Evolutionary conservation across 75 land plant genomes (phyloP).

Genomic region (Adiantum capillusveneris): DNA sequence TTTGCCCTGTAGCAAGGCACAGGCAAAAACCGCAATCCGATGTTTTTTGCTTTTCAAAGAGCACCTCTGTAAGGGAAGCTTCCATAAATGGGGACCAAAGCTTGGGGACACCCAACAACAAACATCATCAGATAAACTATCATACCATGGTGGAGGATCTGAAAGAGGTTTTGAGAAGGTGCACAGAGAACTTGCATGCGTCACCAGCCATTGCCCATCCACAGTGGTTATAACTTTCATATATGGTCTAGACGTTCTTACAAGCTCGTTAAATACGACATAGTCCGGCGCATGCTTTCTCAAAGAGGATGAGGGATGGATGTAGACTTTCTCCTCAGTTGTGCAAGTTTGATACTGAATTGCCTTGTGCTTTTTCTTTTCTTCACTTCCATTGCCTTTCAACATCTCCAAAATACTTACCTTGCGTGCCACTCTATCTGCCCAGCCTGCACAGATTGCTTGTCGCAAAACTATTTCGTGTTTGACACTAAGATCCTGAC

Average conservation of each 20-base stretch:
- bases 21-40: constrained; percentile 65
- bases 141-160: constrained; percentile 85
- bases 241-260: constrained; percentile 61
- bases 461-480: constrained; percentile 73
- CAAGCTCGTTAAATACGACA: constrained; percentile 76
- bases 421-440: constrained; percentile 81
- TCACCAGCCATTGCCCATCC: constrained; percentile 62
- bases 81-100: constrained; percentile 84
- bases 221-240: constrained; percentile 73
- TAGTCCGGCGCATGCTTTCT: constrained; percentile 62
- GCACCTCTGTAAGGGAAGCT: constrained; percentile 56
- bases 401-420: constrained; percentile 21
- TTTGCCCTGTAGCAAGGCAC: constrained; percentile 74
- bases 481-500: constrained; percentile 31
- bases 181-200: constrained; percentile 61
- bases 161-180: constrained; percentile 68
- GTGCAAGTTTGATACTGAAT: constrained; percentile 59
- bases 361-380: constrained; percentile 29
- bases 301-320: constrained; percentile 67
- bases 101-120: constrained; percentile 56
- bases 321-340: constrained; percentile 55
- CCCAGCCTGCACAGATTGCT: constrained; percentile 98
- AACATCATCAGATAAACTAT: constrained; percentile 49
- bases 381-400: constrained; percentile 18
- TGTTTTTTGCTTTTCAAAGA: constrained; percentile 29